phyloP scores from a whole-genome alignment of 768 basidiomycete genomes.

The Paxillus ammoniavirescens region DNA sequence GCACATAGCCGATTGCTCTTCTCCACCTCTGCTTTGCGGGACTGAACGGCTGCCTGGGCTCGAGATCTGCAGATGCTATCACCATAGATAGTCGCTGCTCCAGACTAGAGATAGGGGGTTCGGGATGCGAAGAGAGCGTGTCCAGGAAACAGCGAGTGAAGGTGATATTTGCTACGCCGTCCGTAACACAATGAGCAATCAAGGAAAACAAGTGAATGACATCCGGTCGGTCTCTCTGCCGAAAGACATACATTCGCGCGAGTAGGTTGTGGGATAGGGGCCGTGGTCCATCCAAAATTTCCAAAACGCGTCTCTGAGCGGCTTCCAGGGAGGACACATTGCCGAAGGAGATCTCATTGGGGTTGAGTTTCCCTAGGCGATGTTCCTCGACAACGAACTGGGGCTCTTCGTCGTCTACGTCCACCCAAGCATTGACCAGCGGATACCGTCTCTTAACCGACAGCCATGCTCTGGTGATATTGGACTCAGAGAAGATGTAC shows the following conservation, averaged over 20 bases:
- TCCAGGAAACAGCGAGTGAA: conserved; percentile 47
- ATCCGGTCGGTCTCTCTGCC: conserved; percentile 28
- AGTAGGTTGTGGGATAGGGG: conserved; percentile 42
- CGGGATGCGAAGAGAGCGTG: conserved; percentile 23
- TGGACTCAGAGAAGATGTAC: conserved; percentile 29
- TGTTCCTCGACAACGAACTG: conserved; percentile 43
- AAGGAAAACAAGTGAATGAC: conserved; percentile 42
- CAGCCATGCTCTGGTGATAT: conserved; percentile 44
- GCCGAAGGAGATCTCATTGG: conserved; percentile 40
- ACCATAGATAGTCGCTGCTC: conserved; percentile 39
- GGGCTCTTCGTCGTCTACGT: conserved; percentile 20
- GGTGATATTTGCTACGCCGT: conserved; percentile 45
- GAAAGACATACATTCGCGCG: conserved; percentile 41
- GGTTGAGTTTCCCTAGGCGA: conserved; percentile 28
- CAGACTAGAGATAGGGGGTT: conserved; percentile 24
- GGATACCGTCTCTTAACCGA: conserved; percentile 46
- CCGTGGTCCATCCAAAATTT: conserved; percentile 33
- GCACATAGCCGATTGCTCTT: conserved; percentile 38
- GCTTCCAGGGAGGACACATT: conserved; percentile 35
- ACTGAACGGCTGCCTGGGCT: conserved; percentile 33
- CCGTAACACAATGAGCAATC: conserved; percentile 49
- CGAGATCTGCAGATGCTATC: conserved; percentile 36
- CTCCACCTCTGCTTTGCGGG: conserved; percentile 45
- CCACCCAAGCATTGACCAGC: conserved; percentile 44
- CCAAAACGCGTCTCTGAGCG: conserved; percentile 27